Evolutionary conservation across 2,329 filamentous ascomycete genomes (phyloP).

Genomic region (Polychaeton citri): DNA sequence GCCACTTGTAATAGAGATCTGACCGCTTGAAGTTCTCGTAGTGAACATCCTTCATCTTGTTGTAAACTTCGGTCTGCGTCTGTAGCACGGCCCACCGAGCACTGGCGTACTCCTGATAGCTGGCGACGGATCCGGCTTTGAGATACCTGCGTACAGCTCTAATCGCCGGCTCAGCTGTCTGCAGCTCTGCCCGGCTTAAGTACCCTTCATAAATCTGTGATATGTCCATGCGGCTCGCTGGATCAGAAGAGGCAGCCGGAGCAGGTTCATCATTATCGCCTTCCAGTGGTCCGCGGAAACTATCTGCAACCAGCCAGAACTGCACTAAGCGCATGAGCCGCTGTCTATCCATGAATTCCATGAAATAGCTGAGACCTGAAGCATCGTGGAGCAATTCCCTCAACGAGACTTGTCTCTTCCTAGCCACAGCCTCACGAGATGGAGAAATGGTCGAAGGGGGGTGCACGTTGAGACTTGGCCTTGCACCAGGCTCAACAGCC

Average conservation of each 20-base stretch:
- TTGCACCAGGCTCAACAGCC: conserved; percentile 37
- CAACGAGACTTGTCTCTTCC: conserved; percentile 61
- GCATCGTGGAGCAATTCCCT: conserved; percentile 81
- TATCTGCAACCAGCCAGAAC: conserved; percentile 97
- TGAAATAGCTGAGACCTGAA: conserved; percentile 90
- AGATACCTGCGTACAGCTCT: conserved; percentile 65
- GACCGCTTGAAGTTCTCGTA: conserved; percentile 83
- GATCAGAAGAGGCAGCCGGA: conserved; percentile 43
- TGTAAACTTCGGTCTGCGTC: conserved; percentile 69
- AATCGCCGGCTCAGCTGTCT: conserved; percentile 57
- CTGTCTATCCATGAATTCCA: conserved; percentile 98
- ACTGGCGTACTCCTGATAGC: conserved; percentile 65
- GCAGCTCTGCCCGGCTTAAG: conserved; percentile 66
- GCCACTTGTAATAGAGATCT: conserved; percentile 89
- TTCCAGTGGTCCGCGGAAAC: conserved; percentile 86
- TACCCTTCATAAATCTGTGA: conserved; percentile 88
- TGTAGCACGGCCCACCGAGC: conserved; percentile 70
- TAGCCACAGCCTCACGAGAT: conserved; percentile 37
- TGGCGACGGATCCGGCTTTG: conserved; percentile 60
- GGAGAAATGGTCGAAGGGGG: conserved; percentile 11
- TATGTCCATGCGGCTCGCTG: conserved; percentile 66
- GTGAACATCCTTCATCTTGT: conserved; percentile 68
- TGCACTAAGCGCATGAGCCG: conserved; percentile 79
- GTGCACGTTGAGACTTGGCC: conserved; percentile 25
- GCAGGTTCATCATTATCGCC: conserved; percentile 60